These are phyloP conservation scores for Trypanosoma theileri DNA, from an alignment of 208 protist genomes.

Conservation along the genomic window DNA sequence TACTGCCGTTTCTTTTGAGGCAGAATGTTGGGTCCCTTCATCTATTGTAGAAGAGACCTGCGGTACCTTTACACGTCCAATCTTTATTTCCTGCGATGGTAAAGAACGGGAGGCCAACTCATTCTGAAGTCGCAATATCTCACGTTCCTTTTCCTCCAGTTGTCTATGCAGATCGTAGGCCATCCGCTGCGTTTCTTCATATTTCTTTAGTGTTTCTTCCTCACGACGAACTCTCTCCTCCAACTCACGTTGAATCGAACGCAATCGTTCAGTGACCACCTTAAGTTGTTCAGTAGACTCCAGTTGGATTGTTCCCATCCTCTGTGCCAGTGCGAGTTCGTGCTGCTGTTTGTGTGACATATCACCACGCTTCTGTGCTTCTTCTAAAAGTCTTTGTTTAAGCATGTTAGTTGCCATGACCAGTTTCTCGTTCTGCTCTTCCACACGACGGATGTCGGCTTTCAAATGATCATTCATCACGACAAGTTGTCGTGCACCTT, in stretches of 20 bases:
- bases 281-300: constrained; percentile 68
- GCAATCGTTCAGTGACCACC: constrained; percentile 58
- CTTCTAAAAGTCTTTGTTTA: constrained; percentile 74
- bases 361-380: constrained; percentile 57
- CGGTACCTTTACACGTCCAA: constrained; percentile 34
- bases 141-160: constrained; percentile 66
- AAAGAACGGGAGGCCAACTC: constrained; percentile 22
- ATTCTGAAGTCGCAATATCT: constrained; percentile 57
- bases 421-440: constrained; percentile 85
- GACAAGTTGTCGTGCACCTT: constrained; percentile 53
- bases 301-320: constrained; percentile 76
- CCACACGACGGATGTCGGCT: constrained; percentile 54
- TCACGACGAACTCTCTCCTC: constrained; percentile 64
- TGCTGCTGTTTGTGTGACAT: constrained; percentile 58
- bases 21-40: constrained; percentile 5
- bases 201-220: constrained; percentile 58
- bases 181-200: constrained; percentile 69
- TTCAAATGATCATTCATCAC: constrained; percentile 66
- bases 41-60: constrained; percentile 39
- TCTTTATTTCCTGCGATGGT: neutral
- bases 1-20: neutral
- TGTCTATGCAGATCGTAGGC: constrained; percentile 72
- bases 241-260: constrained; percentile 72
- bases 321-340: constrained; percentile 78
- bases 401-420: constrained; percentile 70